These are phyloP conservation scores for Lactifluus pinguis DNA, from an alignment of 768 basidiomycete genomes.

Conservation along the genomic window DNA sequence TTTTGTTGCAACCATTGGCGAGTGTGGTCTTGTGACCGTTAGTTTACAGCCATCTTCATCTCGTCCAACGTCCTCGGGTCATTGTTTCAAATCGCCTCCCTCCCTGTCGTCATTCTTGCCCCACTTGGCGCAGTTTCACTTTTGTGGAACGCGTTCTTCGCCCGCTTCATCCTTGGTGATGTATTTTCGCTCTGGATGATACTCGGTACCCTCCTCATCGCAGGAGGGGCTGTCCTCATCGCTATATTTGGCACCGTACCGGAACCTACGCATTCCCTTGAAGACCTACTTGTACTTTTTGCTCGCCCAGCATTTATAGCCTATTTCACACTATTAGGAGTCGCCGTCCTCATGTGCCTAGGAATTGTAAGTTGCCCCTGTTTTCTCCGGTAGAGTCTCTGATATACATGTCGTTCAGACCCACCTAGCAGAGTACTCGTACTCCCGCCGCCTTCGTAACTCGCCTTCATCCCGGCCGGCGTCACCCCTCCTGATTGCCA, in stretches of 20 bases:
- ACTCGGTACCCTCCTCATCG: conserved; percentile 81
- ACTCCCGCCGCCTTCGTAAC: conserved; percentile 31
- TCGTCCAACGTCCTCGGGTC: conserved; percentile 84
- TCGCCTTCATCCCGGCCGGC: conserved; percentile 32
- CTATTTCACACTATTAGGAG: conserved; percentile 70
- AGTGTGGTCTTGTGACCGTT: background rate
- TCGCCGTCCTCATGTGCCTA: conserved; percentile 50
- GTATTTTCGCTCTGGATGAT: conserved; percentile 78
- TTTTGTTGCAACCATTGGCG: conserved; percentile 1
- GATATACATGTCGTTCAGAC: conserved; percentile 39
- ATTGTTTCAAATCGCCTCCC: conserved; percentile 84
- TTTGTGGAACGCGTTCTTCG: conserved; percentile 92
- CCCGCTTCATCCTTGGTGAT: conserved; percentile 75
- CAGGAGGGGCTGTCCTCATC: conserved; percentile 81
- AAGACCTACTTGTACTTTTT: conserved; percentile 75
- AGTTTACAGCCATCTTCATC: conserved; percentile 54
- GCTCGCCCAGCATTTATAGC: conserved; percentile 65
- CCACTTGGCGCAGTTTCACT: conserved; percentile 89
- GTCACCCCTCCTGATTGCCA: conserved; percentile 22
- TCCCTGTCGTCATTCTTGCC: conserved; percentile 91
- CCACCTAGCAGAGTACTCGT: conserved; percentile 60
- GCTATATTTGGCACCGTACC: conserved; percentile 89
- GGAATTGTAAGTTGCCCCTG: conserved; percentile 41
- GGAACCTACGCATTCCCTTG: conserved; percentile 76
- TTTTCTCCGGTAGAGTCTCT: background rate